A percentile compares a stretch with the other conserved stretches of the same genome.
phyloP scores from a whole-genome alignment of 2,329 filamentous ascomycete species.

The Aspergillus texensis region DNA sequence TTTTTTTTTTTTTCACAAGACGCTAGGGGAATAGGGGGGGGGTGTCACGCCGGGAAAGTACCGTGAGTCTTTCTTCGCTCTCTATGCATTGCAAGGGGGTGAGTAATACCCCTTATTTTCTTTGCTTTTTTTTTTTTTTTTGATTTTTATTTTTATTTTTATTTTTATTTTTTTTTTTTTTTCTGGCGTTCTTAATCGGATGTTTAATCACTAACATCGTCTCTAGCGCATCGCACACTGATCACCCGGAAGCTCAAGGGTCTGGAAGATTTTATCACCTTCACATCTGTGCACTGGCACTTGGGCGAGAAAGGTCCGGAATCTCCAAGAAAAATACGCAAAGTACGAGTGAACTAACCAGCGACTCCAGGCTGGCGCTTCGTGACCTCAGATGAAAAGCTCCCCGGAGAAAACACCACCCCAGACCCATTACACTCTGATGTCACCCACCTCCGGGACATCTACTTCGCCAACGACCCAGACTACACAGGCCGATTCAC shows the following conservation, averaged over 20 bases:
- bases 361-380: slow-evolving; percentile 76
- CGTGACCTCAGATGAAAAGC: slow-evolving; percentile 63
- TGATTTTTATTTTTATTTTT: no score
- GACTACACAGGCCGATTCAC: slow-evolving; percentile 80
- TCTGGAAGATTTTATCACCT: slow-evolving; percentile 77
- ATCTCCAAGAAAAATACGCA: neutral
- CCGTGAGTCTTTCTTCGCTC: no score
- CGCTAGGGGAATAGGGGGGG: no score
- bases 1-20: no score
- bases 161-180: no score
- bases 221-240: slow-evolving; percentile 74
- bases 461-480: slow-evolving; percentile 76
- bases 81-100: no score
- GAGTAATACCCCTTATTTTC: no score
- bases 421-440: slow-evolving; percentile 63
- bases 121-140: no score
- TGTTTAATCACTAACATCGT: slow-evolving; percentile 2
- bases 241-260: slow-evolving; percentile 91
- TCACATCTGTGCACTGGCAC: slow-evolving; percentile 91
- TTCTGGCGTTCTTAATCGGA: no score
- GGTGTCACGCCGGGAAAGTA: no score
- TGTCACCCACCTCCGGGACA: slow-evolving; percentile 72
- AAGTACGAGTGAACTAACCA: neutral
- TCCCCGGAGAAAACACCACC: slow-evolving; percentile 57
- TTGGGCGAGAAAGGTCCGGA: slow-evolving; percentile 66